Evolutionary conservation across 805 yeast species (phyloP).

Genomic region (Candida suzukii): DNA sequence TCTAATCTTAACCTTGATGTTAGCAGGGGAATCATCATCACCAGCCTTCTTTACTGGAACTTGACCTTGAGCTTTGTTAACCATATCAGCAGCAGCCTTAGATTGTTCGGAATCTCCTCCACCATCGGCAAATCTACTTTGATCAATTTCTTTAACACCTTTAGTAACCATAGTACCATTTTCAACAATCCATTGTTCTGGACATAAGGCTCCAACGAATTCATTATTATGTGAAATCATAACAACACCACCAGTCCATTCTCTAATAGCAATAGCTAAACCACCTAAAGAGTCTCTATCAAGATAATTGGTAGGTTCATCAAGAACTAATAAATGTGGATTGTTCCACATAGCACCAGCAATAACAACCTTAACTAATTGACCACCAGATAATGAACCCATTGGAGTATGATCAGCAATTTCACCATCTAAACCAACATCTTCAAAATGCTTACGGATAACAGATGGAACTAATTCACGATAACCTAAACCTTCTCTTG

Average conservation of each 20-base stretch:
- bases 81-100: conserved; percentile 37
- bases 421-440: conserved; percentile 94
- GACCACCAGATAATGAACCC: conserved; percentile 97
- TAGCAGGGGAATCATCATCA: conserved; percentile 90
- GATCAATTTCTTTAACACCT: conserved; percentile 72
- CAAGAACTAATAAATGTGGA: conserved; percentile 92
- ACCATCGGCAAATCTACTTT: conserved; percentile 76
- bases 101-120: conserved; percentile 41
- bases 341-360: conserved; percentile 99
- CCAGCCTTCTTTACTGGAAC: conserved; percentile 36
- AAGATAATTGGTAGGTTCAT: conserved; percentile 97
- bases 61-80: conserved; percentile 40
- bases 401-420: conserved; percentile 97
- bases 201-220: conserved; percentile 95
- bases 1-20: conserved; percentile 85
- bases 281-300: conserved; percentile 99
- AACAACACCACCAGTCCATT: conserved; percentile 97
- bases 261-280: conserved; percentile 93
- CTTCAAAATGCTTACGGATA: conserved; percentile 94
- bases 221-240: conserved; percentile 98
- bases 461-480: conserved; percentile 89
- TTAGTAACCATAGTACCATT: conserved; percentile 83
- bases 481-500: conserved; percentile 98
- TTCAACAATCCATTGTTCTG: conserved; percentile 97
- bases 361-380: conserved; percentile 94